Conservation (phyloP, 2,329 filamentous ascomycete genomes). For the Xylariaceae sp. region DNA sequence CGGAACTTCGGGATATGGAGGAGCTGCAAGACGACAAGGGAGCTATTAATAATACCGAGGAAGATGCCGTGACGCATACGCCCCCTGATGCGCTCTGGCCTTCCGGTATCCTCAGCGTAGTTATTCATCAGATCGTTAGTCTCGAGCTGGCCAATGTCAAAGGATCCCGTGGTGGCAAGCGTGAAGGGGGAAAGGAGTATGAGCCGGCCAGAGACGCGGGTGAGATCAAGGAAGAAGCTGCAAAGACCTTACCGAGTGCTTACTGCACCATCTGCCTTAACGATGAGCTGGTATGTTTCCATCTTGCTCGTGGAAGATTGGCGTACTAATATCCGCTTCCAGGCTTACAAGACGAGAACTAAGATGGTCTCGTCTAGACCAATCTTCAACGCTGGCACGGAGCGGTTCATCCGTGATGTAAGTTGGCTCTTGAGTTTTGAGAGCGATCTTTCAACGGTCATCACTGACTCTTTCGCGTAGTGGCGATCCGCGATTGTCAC, state of each 20-base stretch:
- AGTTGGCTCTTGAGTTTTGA: not conserved
- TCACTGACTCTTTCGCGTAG: not conserved
- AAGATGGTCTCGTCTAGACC: slow-evolving; percentile 93
- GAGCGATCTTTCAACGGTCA: not conserved
- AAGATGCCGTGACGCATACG: slow-evolving; percentile 82
- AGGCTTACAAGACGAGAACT: slow-evolving; percentile 82
- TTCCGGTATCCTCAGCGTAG: slow-evolving; percentile 76
- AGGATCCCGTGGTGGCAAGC: slow-evolving; percentile 67
- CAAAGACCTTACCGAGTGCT: slow-evolving; percentile 73
- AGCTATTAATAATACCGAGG: slow-evolving; percentile 62
- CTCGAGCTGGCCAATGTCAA: slow-evolving; percentile 88
- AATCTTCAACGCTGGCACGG: slow-evolving; percentile 95
- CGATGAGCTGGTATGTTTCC: slow-evolving; percentile 61
- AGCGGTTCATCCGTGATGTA: slow-evolving; percentile 77
- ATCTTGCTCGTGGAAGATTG: too few species aligned
- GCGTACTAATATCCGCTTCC: slow-evolving; percentile 12
- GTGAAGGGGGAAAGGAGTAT: slow-evolving; percentile 73
- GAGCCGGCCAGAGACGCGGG: slow-evolving; percentile 82
- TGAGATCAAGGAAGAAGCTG: slow-evolving; percentile 79
- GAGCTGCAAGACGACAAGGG: slow-evolving; percentile 88
- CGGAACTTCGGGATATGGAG: slow-evolving; percentile 65
- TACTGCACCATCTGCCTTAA: slow-evolving; percentile 93
- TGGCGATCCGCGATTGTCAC: slow-evolving; percentile 87
- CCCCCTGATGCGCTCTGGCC: slow-evolving; percentile 97
- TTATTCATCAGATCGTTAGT: slow-evolving; percentile 93